Evolutionary conservation across 2,329 filamentous ascomycete genomes (phyloP), one percentile per base, ranked within the genome.

Genomic region (Xylariales sp.): DNA sequence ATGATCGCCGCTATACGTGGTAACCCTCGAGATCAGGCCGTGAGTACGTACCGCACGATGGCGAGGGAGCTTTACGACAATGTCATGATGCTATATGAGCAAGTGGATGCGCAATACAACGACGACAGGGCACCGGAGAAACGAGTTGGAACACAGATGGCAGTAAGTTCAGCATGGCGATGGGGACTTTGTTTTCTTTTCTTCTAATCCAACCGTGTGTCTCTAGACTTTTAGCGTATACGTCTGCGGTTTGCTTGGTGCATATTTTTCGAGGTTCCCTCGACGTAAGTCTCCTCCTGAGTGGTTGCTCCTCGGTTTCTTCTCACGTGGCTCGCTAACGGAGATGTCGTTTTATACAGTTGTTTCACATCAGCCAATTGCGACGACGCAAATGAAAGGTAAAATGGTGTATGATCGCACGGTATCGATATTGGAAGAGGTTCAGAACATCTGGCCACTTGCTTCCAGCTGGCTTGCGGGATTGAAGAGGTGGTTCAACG

Each of bases 121-220:
- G 63, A 64, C 12, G 60, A 64, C 5, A 62, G 67, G 5, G 56
- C 64, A 2, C 56, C 62, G 0, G 66, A 72, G 21, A 70, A 73
- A 43, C 68, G 67, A 24, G 63, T 73, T 13, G 72, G 72, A 2
- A 70, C 70, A 3, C 72, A 76, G 48, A 76, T 76, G 61, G 65
- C 71, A 13, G 69, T 67, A 49, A 48, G 63, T 49, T 35, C 10
- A 10, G 4, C 6, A 18, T 12, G 16, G 13, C 10, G 6, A 25
- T 25, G 8, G 23, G 23, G 7, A 4, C n/a, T 13, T 19, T 30
- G 18, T 15, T n/a, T n/a, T n/a, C n/a, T n/a, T n/a, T n/a, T n/a
- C n/a, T n/a, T n/a, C n/a, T n/a, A n/a, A n/a, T n/a, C n/a, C n/a
- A n/a, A n/a, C n/a, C n/a, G n/a, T 19, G 4, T 5, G 1, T 28